Conservation (phyloP, 805 yeast species). For the Priceomyces carsonii region DNA sequence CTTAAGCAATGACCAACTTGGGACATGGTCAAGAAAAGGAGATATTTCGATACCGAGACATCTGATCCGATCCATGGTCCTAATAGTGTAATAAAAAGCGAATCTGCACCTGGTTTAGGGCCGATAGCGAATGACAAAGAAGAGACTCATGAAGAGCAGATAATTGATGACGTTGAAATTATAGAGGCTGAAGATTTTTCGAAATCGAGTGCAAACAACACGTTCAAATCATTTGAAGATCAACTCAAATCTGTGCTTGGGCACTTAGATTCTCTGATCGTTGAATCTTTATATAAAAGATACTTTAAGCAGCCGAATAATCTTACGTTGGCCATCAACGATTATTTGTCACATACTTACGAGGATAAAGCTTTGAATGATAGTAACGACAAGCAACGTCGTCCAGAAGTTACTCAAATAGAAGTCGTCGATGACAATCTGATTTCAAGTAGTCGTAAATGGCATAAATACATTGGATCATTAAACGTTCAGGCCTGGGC, state of each 20-base stretch:
- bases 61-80: no score
- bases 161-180: slow-evolving; percentile 1
- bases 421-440: no score
- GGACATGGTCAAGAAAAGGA: not conserved
- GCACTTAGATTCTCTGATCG: slow-evolving; percentile 7
- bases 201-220: not conserved
- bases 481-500: slow-evolving; percentile 68
- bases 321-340: slow-evolving; percentile 31
- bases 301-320: slow-evolving; percentile 12
- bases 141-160: no score
- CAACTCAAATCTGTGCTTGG: slow-evolving; percentile 16
- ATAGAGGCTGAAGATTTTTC: slow-evolving; percentile 1
- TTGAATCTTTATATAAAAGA: slow-evolving; percentile 14
- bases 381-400: no score
- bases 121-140: no score
- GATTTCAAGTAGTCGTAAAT: no score
- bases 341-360: slow-evolving; percentile 48
- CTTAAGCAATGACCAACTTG: not conserved
- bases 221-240: slow-evolving; percentile 12
- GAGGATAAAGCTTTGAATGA: slow-evolving; percentile 14
- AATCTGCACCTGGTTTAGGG: no score
- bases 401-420: no score
- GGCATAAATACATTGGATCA: slow-evolving; percentile 57
- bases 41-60: not conserved
- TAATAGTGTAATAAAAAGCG: no score